A percentile compares a stretch with the other conserved stretches of the same genome.
phyloP scores from a whole-genome alignment of 495 filamentous ascomycete species.

The Durotheca rogersii region DNA sequence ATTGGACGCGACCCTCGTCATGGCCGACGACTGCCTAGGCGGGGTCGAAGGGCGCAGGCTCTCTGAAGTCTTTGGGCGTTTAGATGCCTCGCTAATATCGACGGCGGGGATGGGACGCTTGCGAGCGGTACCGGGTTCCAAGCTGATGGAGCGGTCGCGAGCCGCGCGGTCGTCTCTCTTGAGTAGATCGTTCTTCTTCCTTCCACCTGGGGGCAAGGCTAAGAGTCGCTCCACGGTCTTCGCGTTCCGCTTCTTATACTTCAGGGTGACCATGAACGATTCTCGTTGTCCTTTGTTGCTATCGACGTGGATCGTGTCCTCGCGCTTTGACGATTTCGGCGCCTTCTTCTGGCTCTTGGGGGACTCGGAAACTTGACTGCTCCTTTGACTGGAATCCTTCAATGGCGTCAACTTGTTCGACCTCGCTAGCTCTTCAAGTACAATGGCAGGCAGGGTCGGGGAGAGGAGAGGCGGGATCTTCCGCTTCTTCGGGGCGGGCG shows the following conservation, averaged over 20 bases:
- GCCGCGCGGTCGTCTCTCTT: slow-evolving; percentile 34
- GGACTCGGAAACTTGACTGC: slow-evolving; percentile 39
- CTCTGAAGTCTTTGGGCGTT: slow-evolving; percentile 37
- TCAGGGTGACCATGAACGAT: slow-evolving; percentile 34
- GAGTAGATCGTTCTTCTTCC: slow-evolving; percentile 41
- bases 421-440: slow-evolving; percentile 46
- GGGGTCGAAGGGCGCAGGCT: slow-evolving; percentile 41
- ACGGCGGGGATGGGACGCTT: slow-evolving; percentile 44
- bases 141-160: slow-evolving; percentile 41
- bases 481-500: slow-evolving; percentile 38
- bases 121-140: slow-evolving; percentile 43
- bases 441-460: slow-evolving; percentile 47
- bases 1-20: slow-evolving; percentile 51
- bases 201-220: slow-evolving; percentile 39
- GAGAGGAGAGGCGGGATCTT: slow-evolving; percentile 50
- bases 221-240: slow-evolving; percentile 47
- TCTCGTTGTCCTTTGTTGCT: slow-evolving; percentile 34
- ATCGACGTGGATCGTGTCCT: slow-evolving; percentile 32
- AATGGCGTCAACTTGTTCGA: slow-evolving; percentile 35
- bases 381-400: slow-evolving; percentile 37
- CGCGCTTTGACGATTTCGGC: slow-evolving; percentile 29
- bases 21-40: slow-evolving; percentile 46
- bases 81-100: slow-evolving; percentile 35
- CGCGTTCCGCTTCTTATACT: slow-evolving; percentile 43
- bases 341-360: slow-evolving; percentile 42